These are phyloP conservation scores for Triticum timopheevii DNA, from an alignment of 176 grass and related monocot species.

Conservation along the genomic window DNA sequence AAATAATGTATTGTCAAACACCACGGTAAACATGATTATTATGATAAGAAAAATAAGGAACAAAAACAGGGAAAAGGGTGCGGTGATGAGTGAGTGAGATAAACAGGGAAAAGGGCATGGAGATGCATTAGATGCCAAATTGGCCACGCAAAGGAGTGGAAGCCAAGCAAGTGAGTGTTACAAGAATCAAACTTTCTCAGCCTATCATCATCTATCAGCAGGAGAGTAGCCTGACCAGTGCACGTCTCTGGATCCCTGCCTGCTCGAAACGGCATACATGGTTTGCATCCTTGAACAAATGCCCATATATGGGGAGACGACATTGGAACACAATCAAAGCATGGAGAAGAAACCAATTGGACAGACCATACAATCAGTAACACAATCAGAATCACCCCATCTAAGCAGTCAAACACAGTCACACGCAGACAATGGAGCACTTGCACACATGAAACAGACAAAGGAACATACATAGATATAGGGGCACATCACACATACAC, in stretches of 20 bases:
- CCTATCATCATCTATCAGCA: not conserved
- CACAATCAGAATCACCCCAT: too few species aligned
- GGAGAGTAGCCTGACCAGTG: conserved; percentile 31
- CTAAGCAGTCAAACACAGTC: too few species aligned
- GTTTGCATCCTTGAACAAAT: conserved; percentile 32
- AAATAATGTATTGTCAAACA: too few species aligned
- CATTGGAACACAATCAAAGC: not conserved
- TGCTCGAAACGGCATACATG: conserved; percentile 16
- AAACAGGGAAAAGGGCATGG: not conserved
- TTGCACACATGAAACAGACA: too few species aligned
- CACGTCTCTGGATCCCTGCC: conserved; percentile 28
- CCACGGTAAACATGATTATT: too few species aligned
- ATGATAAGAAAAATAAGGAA: conserved; percentile 4
- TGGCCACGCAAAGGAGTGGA: conserved; percentile 41
- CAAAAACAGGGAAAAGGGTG: not conserved
- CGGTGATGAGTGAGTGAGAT: not conserved
- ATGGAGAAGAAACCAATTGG: not conserved
- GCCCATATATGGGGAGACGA: conserved; percentile 44
- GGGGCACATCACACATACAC: too few species aligned
- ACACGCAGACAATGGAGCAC: too few species aligned
- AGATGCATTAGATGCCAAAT: conserved; percentile 34
- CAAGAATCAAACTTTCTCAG: conserved; percentile 46
- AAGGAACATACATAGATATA: too few species aligned
- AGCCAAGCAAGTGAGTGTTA: conserved; percentile 11
- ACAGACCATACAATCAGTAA: not conserved